phyloP scores from a whole-genome alignment of 768 basidiomycete species.

The Serendipita sp. region DNA sequence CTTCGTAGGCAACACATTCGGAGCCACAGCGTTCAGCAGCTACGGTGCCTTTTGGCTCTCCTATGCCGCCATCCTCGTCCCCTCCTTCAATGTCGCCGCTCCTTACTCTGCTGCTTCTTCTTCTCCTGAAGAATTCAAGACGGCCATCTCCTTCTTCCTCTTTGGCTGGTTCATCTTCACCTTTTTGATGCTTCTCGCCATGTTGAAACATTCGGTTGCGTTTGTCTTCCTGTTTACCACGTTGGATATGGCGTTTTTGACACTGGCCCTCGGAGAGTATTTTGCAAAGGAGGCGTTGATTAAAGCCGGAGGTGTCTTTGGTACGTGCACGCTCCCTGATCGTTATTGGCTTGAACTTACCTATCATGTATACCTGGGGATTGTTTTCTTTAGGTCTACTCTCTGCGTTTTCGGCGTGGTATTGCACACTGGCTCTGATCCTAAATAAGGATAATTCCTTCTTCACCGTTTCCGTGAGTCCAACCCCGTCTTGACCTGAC shows the following conservation, averaged over 20 bases:
- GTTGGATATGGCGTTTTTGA: background rate
- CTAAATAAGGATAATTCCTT: background rate
- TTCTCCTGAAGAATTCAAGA: background rate
- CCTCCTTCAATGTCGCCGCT: constrained; percentile 40
- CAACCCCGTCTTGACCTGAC: too few relatives aligned
- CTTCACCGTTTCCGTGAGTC: background rate
- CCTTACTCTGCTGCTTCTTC: constrained; percentile 26
- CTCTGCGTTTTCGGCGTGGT: background rate
- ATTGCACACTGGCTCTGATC: background rate
- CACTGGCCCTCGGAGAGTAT: background rate
- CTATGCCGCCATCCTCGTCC: constrained; percentile 55
- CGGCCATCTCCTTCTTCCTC: constrained; percentile 12
- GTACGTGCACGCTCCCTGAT: too few relatives aligned
- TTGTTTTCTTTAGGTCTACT: background rate
- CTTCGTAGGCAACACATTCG: background rate
- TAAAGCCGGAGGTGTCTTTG: background rate
- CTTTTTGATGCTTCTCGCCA: constrained; percentile 6
- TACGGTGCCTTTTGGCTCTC: constrained; percentile 87
- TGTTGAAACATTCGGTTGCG: constrained; percentile 12
- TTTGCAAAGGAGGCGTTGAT: background rate
- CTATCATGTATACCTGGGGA: too few relatives aligned
- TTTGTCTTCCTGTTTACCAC: constrained; percentile 4
- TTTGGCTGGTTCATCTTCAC: constrained; percentile 1
- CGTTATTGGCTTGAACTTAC: too few relatives aligned
- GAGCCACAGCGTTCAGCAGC: constrained; percentile 20